Percentiles rank a stretch among this genome's conserved stretches.
Conservation (phyloP, 495 filamentous ascomycete species). For the Penicillium samsonianum region DNA sequence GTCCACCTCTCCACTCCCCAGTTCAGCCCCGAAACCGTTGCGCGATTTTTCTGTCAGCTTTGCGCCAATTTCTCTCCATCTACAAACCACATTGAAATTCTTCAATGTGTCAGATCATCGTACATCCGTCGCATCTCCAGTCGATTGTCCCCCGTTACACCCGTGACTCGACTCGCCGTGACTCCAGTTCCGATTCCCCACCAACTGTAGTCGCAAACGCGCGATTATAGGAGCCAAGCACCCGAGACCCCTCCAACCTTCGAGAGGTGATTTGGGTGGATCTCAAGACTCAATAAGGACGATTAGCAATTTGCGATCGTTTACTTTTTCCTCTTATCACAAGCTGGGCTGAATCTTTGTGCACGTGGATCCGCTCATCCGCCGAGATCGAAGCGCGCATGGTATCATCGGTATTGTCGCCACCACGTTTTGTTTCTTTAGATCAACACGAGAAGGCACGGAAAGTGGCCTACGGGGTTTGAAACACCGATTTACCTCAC, state of each 20-base stretch:
- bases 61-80: constrained; percentile 15
- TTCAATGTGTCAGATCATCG: constrained; percentile 33
- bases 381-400: constrained; percentile 26
- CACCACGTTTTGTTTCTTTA: constrained; percentile 19
- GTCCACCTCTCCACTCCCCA: constrained; percentile 28
- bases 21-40: constrained; percentile 29
- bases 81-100: constrained; percentile 6
- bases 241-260: neutral
- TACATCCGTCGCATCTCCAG: constrained; percentile 16
- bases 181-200: constrained; percentile 20
- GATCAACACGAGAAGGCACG: constrained; percentile 14
- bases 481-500: neutral
- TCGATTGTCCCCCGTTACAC: constrained; percentile 33
- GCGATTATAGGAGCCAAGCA: constrained; percentile 24
- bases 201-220: constrained; percentile 28
- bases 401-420: constrained; percentile 23
- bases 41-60: constrained; percentile 29
- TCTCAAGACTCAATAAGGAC: neutral
- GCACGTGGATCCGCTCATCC: constrained; percentile 24
- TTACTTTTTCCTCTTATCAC: neutral
- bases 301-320: constrained; percentile 14
- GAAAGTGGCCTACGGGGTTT: neutral
- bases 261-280: constrained; percentile 5
- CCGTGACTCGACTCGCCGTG: constrained; percentile 24
- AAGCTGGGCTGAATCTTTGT: constrained; percentile 16